Conservation (phyloP, 768 basidiomycete genomes). For the Pulveroboletus sp. region DNA sequence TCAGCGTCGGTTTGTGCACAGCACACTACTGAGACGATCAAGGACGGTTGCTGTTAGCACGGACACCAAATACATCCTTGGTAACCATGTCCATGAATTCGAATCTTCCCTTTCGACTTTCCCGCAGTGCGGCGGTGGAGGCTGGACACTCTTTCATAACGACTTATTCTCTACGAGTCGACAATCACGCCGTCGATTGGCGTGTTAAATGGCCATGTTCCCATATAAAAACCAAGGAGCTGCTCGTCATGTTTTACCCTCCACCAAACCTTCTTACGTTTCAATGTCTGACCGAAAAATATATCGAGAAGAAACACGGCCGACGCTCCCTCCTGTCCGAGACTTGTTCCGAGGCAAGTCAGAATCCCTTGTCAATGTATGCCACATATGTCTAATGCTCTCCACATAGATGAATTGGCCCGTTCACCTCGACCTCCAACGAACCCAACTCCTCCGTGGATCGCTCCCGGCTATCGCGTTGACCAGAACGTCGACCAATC, state of each 20-base stretch:
- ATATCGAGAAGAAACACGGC: constrained; percentile 36
- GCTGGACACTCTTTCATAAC: constrained; percentile 28
- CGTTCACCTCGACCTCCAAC: constrained; percentile 37
- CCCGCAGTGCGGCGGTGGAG: constrained; percentile 22
- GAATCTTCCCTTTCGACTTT: constrained; percentile 15
- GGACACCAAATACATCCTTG: constrained; percentile 21
- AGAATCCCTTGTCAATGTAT: not conserved
- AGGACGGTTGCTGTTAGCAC: constrained; percentile 25
- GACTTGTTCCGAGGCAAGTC: constrained; percentile 59
- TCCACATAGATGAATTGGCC: constrained; percentile 44
- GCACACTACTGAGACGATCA: constrained; percentile 34
- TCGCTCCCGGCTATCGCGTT: constrained; percentile 40
- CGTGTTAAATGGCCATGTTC: constrained; percentile 21
- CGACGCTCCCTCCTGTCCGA: constrained; percentile 68
- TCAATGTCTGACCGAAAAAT: constrained; percentile 29
- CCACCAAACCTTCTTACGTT: constrained; percentile 16
- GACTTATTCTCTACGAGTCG: constrained; percentile 10
- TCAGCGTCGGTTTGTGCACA: constrained; percentile 32
- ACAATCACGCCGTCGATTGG: constrained; percentile 23
- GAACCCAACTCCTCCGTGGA: constrained; percentile 41
- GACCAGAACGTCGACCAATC: constrained; percentile 24
- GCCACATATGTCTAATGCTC: constrained; percentile 1
- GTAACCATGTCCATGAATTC: constrained; percentile 29
- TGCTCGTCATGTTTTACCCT: constrained; percentile 1
- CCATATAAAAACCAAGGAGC: constrained; percentile 24